Evolutionary conservation across 2,329 filamentous ascomycete species (phyloP).

Genomic region (Periglandula ipomoeae): DNA sequence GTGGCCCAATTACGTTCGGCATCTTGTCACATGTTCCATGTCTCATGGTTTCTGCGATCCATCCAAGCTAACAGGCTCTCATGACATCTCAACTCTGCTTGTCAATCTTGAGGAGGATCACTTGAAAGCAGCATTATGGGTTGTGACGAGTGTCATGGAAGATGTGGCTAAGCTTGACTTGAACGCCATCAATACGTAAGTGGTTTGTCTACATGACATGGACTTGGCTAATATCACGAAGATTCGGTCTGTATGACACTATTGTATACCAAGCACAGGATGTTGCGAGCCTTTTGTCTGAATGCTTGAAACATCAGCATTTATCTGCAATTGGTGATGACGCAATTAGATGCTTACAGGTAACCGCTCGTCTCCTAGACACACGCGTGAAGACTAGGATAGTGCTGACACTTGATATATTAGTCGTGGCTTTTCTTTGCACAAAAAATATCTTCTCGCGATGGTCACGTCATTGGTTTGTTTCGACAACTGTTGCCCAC

Average conservation of each 20-base stretch:
- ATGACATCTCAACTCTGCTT: conserved; percentile 36
- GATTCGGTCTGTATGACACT: conserved; percentile 28
- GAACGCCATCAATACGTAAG: conserved; percentile 48
- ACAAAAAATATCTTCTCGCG: conserved; percentile 51
- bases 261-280: conserved; percentile 32
- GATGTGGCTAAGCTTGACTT: conserved; percentile 50
- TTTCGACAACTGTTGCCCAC: conserved; percentile 51
- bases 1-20: conserved; percentile 58
- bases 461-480: conserved; percentile 46
- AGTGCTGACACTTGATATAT: not conserved
- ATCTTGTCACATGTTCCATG: conserved; percentile 48
- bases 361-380: conserved; percentile 17
- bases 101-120: conserved; percentile 36
- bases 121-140: conserved; percentile 53
- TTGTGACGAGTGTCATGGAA: conserved; percentile 34
- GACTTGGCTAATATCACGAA: conserved; percentile 14
- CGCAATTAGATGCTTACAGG: conserved; percentile 53
- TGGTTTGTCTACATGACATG: not conserved
- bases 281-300: conserved; percentile 29
- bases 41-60: conserved; percentile 16
- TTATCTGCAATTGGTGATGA: conserved; percentile 37
- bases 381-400: not conserved
- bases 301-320: conserved; percentile 19
- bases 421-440: conserved; percentile 69
- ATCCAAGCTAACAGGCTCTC: conserved; percentile 17